These are phyloP conservation scores for Auricularia auricula-judae DNA, from an alignment of 768 basidiomycete species.

Conservation along the genomic window DNA sequence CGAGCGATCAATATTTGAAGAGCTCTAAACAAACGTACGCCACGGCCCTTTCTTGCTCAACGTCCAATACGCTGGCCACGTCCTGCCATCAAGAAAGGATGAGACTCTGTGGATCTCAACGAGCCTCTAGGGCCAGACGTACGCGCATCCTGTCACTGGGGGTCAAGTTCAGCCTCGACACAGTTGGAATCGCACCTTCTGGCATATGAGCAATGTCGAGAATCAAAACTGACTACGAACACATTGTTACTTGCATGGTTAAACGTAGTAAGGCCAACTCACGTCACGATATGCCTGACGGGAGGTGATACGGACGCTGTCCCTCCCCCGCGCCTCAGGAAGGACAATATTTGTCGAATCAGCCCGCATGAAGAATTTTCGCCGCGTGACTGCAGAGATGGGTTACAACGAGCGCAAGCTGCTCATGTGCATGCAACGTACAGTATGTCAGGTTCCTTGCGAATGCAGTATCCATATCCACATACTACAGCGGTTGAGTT, in stretches of 20 bases:
- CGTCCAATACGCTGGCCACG: slow-evolving; percentile 61
- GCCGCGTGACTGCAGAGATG: slow-evolving; percentile 11
- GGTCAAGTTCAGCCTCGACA: neutral
- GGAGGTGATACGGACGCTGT: slow-evolving; percentile 45
- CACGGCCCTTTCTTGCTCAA: slow-evolving; percentile 23
- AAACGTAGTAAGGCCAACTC: neutral
- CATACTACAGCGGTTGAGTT: slow-evolving; percentile 28
- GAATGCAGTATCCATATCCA: slow-evolving; percentile 33
- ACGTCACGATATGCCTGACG: slow-evolving; percentile 30
- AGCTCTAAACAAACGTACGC: neutral
- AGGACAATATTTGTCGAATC: slow-evolving; percentile 31
- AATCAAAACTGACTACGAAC: slow-evolving; percentile 26
- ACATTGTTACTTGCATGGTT: neutral
- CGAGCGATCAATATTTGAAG: too few species aligned
- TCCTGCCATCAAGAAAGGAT: slow-evolving; percentile 15
- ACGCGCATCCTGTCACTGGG: slow-evolving; percentile 8
- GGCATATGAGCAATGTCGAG: slow-evolving; percentile 53
- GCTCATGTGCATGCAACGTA: slow-evolving; percentile 12
- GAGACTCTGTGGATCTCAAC: neutral
- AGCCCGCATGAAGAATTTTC: slow-evolving; percentile 47
- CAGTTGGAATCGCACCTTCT: slow-evolving; percentile 26
- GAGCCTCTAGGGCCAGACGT: neutral
- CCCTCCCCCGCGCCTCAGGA: slow-evolving; percentile 33
- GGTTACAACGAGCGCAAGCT: neutral
- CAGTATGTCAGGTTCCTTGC: slow-evolving; percentile 35